phyloP scores from a whole-genome alignment of 1,284 basidiomycete genomes.

The Ganoderma lucidum region DNA sequence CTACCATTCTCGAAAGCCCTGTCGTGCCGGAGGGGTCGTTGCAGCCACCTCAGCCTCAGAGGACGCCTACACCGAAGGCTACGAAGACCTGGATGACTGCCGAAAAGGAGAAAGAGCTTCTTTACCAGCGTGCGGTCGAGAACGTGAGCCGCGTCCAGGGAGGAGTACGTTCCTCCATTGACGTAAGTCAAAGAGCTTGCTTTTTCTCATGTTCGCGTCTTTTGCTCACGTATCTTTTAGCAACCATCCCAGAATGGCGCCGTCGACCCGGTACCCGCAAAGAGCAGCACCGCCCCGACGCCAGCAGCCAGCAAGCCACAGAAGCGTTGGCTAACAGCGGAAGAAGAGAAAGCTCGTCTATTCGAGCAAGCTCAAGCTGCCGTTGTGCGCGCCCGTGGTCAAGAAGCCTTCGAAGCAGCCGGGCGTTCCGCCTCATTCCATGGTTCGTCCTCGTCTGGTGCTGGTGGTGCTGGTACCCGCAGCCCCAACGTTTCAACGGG shows the following conservation, averaged over 20 bases:
- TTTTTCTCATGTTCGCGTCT: background rate
- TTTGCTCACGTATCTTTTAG: background rate
- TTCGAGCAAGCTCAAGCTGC: slow-evolving; percentile 73
- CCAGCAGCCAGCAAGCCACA: slow-evolving; percentile 22
- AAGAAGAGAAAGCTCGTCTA: slow-evolving; percentile 74
- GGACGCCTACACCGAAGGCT: slow-evolving; percentile 10
- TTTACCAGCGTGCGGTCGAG: slow-evolving; percentile 73
- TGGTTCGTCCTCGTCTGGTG: slow-evolving; percentile 11
- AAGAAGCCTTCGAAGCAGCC: slow-evolving; percentile 17
- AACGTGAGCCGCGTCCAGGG: slow-evolving; percentile 68
- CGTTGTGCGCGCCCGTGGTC: slow-evolving; percentile 41
- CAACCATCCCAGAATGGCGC: slow-evolving; percentile 11
- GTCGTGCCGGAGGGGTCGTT: slow-evolving; percentile 3
- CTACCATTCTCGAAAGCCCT: slow-evolving; percentile 31
- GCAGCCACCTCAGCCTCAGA: slow-evolving; percentile 5
- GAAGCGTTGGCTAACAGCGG: slow-evolving; percentile 66
- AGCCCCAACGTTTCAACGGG: slow-evolving; percentile 45
- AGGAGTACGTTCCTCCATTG: slow-evolving; percentile 30
- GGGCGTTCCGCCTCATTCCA: background rate
- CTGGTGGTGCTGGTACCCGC: slow-evolving; percentile 9
- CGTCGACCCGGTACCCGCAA: slow-evolving; percentile 14
- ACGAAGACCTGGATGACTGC: slow-evolving; percentile 55
- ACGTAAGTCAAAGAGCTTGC: slow-evolving; percentile 14
- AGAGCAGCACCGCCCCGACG: slow-evolving; percentile 14
- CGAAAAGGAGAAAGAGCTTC: slow-evolving; percentile 69